Evolutionary conservation across 2,329 filamentous ascomycete genomes (phyloP).

Genomic region (Neofusicoccum sp.): DNA sequence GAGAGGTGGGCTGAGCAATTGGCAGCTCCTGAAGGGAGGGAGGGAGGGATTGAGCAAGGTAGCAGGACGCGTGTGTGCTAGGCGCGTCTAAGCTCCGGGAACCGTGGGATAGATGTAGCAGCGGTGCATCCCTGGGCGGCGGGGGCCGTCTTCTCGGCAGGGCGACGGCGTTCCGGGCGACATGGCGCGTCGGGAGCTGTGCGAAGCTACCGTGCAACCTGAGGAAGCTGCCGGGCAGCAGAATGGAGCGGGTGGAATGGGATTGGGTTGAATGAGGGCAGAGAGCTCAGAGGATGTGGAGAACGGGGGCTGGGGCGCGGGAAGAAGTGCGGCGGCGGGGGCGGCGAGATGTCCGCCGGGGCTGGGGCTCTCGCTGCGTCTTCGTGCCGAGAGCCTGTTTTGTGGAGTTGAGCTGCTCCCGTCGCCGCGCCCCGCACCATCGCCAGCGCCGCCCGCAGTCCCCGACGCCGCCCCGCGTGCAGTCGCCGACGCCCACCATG

Average conservation of each 20-base stretch:
- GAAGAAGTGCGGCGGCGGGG: slow-evolving; percentile 17
- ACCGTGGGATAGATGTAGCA: slow-evolving; percentile 7
- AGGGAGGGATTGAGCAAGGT: neutral
- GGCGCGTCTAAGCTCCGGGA: neutral
- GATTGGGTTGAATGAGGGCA: slow-evolving; percentile 9
- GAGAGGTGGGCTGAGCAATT: neutral
- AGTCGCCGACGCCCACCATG: neutral
- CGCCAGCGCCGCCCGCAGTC: neutral
- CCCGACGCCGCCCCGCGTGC: slow-evolving; percentile 12
- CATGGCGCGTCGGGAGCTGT: neutral
- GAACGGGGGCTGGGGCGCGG: neutral
- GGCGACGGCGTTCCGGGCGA: neutral
- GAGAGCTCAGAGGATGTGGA: neutral
- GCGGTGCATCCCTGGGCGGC: neutral
- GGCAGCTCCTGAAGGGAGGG: neutral
- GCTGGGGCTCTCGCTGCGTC: slow-evolving; percentile 1
- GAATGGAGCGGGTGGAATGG: neutral
- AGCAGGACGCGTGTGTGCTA: neutral
- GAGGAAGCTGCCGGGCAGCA: neutral
- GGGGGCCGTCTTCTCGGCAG: neutral
- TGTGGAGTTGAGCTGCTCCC: neutral
- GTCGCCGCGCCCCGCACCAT: slow-evolving; percentile 1
- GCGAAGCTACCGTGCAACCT: neutral
- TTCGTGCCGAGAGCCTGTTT: slow-evolving; percentile 12
- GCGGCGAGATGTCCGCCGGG: slow-evolving; percentile 14